A percentile compares a stretch with the other conserved stretches of the same genome.
Conservation (phyloP, 1,139 yeast species). For the Chernovozyma aurita region DNA sequence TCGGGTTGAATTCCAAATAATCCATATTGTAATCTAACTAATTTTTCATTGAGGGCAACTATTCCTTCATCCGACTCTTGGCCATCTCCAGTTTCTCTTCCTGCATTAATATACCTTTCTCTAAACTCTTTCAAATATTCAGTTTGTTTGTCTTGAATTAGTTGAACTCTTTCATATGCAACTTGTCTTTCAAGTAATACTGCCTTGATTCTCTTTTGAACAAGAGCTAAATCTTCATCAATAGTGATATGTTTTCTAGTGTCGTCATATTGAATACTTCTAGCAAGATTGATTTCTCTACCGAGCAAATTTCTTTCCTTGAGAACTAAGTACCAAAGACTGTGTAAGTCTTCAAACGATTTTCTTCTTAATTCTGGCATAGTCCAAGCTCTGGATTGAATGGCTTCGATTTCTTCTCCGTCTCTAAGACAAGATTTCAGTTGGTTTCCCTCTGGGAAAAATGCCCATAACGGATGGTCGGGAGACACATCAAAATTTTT, state of each 20-base stretch:
- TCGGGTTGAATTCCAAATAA: constrained; percentile 68
- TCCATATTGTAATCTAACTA: constrained; percentile 76
- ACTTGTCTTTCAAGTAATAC: constrained; percentile 84
- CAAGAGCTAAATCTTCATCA: constrained; percentile 34
- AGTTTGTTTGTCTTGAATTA: constrained; percentile 40
- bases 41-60: constrained; percentile 58
- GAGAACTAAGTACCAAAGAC: constrained; percentile 82
- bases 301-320: constrained; percentile 78
- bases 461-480: constrained; percentile 94
- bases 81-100: not conserved
- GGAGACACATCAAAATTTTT: constrained; percentile 69
- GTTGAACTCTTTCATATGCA: constrained; percentile 60
- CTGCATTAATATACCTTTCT: constrained; percentile 47
- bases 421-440: constrained; percentile 54
- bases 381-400: constrained; percentile 75
- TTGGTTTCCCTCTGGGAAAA: constrained; percentile 56
- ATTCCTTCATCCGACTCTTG: constrained; percentile 32
- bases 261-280: constrained; percentile 24
- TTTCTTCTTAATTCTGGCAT: constrained; percentile 86
- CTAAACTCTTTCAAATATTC: constrained; percentile 55
- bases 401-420: constrained; percentile 50
- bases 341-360: constrained; percentile 86
- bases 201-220: constrained; percentile 65
- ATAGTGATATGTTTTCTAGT: constrained; percentile 24
- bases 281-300: constrained; percentile 60